Conservation (phyloP, 371 early-diverging fungal species). For the Apophysomyces trapeziformis region DNA sequence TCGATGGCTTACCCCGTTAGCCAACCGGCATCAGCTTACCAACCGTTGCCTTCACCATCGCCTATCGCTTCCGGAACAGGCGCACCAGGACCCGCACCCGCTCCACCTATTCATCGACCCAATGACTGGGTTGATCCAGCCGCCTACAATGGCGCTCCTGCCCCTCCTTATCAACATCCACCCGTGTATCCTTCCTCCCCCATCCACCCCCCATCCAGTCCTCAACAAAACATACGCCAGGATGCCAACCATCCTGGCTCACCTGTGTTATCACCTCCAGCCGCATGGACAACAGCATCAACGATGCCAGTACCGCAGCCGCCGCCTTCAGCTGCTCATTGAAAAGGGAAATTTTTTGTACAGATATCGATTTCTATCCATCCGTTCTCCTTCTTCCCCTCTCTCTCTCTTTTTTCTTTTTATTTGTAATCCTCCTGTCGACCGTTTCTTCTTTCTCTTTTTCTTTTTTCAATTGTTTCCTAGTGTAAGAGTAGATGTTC, state of each 20-base stretch:
- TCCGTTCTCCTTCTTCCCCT: background rate
- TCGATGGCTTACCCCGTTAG: constrained; percentile 25
- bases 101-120: constrained; percentile 15
- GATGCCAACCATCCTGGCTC: constrained; percentile 30
- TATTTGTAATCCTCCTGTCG: background rate
- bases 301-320: constrained; percentile 9
- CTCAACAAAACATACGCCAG: no score
- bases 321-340: background rate
- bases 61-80: constrained; percentile 20
- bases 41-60: constrained; percentile 25
- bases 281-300: background rate
- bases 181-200: constrained; percentile 14
- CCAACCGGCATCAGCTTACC: constrained; percentile 15
- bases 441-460: no score
- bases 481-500: constrained; percentile 10
- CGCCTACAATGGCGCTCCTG: constrained; percentile 51
- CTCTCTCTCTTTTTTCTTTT: background rate
- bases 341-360: background rate
- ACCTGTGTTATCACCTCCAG: background rate
- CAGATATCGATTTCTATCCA: background rate
- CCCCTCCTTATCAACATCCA: constrained; percentile 19
- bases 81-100: constrained; percentile 29
- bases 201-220: background rate
- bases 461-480: background rate
- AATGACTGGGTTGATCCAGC: constrained; percentile 60